Evolutionary conservation across 306 rosid species (phyloP).

Genomic region (Trichosanthes truncata): DNA sequence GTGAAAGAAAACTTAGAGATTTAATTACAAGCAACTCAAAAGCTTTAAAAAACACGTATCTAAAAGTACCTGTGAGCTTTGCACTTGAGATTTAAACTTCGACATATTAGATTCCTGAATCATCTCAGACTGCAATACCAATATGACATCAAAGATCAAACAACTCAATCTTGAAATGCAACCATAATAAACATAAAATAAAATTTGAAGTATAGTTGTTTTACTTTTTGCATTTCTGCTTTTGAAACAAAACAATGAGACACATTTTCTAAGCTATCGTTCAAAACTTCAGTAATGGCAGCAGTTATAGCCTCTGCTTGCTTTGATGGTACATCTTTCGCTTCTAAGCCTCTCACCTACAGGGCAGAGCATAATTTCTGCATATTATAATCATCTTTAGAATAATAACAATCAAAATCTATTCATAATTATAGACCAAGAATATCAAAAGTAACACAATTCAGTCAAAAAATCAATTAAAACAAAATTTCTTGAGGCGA

Average conservation of each 20-base stretch:
- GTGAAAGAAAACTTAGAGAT: not conserved
- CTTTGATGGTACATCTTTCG: slow-evolving; percentile 40
- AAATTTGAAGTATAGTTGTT: not conserved
- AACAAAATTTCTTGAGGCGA: not conserved
- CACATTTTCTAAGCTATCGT: slow-evolving; percentile 46
- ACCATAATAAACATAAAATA: not conserved
- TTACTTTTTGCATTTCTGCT: slow-evolving; percentile 40
- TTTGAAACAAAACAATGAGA: slow-evolving; percentile 38
- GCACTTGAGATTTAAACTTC: slow-evolving; percentile 40
- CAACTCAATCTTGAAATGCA: not conserved
- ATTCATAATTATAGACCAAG: not conserved
- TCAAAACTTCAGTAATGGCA: slow-evolving; percentile 37
- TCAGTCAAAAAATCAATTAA: not conserved
- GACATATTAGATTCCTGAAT: slow-evolving; percentile 39
- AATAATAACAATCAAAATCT: not conserved
- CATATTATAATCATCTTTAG: not conserved
- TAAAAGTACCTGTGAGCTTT: slow-evolving; percentile 42
- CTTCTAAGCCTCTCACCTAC: slow-evolving; percentile 47
- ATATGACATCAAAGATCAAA: not conserved
- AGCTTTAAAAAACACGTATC: not conserved
- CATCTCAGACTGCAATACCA: slow-evolving; percentile 29
- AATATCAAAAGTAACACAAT: not conserved
- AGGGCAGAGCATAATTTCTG: not conserved
- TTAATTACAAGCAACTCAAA: not conserved
- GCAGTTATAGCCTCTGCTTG: slow-evolving; percentile 61